Evolutionary conservation across 2,329 filamentous ascomycete genomes (phyloP).

Genomic region (Clarireedia paspali): DNA sequence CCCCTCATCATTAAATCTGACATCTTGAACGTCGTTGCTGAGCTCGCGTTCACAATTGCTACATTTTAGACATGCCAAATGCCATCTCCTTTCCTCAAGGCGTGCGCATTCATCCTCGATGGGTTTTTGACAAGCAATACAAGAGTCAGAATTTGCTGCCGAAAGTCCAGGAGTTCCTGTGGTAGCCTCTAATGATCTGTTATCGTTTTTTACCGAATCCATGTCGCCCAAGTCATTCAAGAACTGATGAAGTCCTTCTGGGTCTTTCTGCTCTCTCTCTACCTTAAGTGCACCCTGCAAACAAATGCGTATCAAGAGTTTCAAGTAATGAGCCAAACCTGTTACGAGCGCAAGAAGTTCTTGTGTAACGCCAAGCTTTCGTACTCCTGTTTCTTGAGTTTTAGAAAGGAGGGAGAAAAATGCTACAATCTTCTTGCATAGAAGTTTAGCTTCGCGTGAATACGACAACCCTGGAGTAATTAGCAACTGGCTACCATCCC

Average conservation of each 20-base stretch:
- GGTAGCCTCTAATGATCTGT: slow-evolving; percentile 59
- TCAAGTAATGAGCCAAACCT: slow-evolving; percentile 92
- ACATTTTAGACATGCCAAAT: slow-evolving; percentile 68
- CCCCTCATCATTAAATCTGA: slow-evolving; percentile 61
- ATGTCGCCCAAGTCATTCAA: slow-evolving; percentile 76
- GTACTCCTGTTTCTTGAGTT: slow-evolving; percentile 82
- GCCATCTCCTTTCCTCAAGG: slow-evolving; percentile 70
- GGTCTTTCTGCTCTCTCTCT: slow-evolving; percentile 70
- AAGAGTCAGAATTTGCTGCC: slow-evolving; percentile 76
- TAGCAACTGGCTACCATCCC: slow-evolving; percentile 1
- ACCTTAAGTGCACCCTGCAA: slow-evolving; percentile 87
- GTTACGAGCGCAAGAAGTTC: slow-evolving; percentile 97
- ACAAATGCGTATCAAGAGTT: slow-evolving; percentile 93
- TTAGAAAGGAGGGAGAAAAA: slow-evolving; percentile 95
- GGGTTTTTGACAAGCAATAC: slow-evolving; percentile 70
- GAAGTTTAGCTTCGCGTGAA: slow-evolving; percentile 88
- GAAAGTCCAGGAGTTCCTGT: slow-evolving; percentile 59
- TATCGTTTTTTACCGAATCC: slow-evolving; percentile 67
- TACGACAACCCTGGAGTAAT: slow-evolving; percentile 66
- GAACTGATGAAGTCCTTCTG: slow-evolving; percentile 73
- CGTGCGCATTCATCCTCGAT: slow-evolving; percentile 92
- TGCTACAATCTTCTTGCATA: slow-evolving; percentile 99
- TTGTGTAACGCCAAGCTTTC: slow-evolving; percentile 92
- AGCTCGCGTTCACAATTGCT: slow-evolving; percentile 67
- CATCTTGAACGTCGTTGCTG: slow-evolving; percentile 59